Evolutionary conservation across 2,329 filamentous ascomycete genomes (phyloP).

Genomic region (Neonectria faginata): DNA sequence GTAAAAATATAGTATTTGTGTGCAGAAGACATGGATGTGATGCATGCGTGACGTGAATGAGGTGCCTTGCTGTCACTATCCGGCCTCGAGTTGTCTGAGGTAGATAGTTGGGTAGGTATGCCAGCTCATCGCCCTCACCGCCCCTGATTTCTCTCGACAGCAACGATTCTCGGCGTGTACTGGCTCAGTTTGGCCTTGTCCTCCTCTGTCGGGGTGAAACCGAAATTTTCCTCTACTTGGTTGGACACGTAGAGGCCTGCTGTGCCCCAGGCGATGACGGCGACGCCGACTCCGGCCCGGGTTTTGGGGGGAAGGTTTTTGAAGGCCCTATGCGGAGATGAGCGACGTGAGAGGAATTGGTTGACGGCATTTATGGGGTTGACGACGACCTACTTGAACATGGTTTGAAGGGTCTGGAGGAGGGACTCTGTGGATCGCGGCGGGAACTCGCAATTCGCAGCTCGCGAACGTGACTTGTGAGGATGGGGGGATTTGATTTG

Average conservation of each 20-base stretch:
- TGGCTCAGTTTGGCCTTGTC: conserved; percentile 76
- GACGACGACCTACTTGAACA: conserved; percentile 36
- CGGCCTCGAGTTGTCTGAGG: too few relatives aligned
- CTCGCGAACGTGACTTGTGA: too few relatives aligned
- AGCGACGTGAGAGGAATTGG: not conserved
- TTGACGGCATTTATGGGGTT: not conserved
- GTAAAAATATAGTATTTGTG: conserved; percentile 8
- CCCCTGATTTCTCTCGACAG: conserved; percentile 54
- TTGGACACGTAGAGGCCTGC: conserved; percentile 81
- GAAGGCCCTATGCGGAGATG: conserved; percentile 68
- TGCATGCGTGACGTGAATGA: not conserved
- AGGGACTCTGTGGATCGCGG: not conserved
- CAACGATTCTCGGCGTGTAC: conserved; percentile 70
- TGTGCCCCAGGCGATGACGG: conserved; percentile 80
- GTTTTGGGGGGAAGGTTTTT: conserved; percentile 77
- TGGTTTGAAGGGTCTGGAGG: conserved; percentile 19
- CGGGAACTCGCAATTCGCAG: not conserved
- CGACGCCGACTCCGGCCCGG: conserved; percentile 77
- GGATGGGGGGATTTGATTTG: not conserved
- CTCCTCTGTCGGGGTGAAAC: conserved; percentile 77
- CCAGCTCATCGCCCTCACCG: not conserved
- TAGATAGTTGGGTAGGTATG: too few relatives aligned
- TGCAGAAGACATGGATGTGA: not conserved
- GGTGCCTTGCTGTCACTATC: too few relatives aligned
- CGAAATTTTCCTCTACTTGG: conserved; percentile 77